A percentile compares a stretch with the other conserved stretches of the same genome.
phyloP scores from a whole-genome alignment of 2,329 filamentous ascomycete species.

The Exserohilum turcica region DNA sequence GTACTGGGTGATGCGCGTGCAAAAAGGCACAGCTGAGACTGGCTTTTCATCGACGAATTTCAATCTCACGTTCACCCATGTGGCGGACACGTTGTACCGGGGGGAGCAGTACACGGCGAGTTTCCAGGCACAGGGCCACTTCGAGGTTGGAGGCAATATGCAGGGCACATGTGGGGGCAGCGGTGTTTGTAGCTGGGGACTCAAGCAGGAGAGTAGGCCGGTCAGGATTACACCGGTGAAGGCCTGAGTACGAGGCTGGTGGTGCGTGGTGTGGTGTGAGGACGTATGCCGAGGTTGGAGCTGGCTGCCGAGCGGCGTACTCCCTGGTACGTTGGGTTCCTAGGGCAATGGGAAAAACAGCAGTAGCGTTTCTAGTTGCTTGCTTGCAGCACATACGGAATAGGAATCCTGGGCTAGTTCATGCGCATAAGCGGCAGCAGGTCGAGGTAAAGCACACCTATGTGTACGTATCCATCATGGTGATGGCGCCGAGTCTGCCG shows the following conservation, averaged over 20 bases:
- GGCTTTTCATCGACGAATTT: constrained; percentile 22
- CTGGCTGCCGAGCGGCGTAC: background rate
- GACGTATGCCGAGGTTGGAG: background rate
- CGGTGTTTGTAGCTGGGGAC: constrained; percentile 24
- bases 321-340: too few relatives aligned
- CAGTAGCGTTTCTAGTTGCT: background rate
- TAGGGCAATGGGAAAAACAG: background rate
- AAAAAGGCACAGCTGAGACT: constrained; percentile 7
- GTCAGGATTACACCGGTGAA: constrained; percentile 3
- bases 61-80: constrained; percentile 31
- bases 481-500: too few relatives aligned
- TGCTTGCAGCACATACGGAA: background rate
- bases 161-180: constrained; percentile 25
- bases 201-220: background rate
- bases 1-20: constrained; percentile 33
- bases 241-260: background rate
- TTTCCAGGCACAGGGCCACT: constrained; percentile 20
- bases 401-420: too few relatives aligned
- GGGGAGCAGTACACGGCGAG: constrained; percentile 21
- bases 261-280: background rate
- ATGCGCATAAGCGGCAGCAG: too few relatives aligned
- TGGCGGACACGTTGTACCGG: constrained; percentile 17
- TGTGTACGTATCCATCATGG: too few relatives aligned
- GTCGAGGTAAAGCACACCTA: too few relatives aligned
- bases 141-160: constrained; percentile 23